phyloP scores from a whole-genome alignment of 352 stramenopile species.

The Globisporangium nunn region DNA sequence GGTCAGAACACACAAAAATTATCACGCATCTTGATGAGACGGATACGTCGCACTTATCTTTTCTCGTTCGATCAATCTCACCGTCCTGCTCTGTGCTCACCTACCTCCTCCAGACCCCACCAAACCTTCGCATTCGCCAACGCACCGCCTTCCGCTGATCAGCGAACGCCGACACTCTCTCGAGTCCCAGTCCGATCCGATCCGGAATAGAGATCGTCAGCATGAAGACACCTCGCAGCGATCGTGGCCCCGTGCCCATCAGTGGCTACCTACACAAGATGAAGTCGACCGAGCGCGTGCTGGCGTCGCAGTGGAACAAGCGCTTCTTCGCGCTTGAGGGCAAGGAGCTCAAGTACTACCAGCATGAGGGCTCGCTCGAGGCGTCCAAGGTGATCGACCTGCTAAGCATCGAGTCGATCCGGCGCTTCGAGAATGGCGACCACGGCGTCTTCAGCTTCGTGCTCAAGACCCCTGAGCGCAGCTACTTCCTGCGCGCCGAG shows the following conservation, averaged over 20 bases:
- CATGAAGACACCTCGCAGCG: slow-evolving; percentile 43
- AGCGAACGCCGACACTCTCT: background rate
- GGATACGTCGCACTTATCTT: too few species aligned
- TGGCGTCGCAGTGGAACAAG: slow-evolving; percentile 78
- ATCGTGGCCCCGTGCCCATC: slow-evolving; percentile 61
- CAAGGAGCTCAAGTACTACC: slow-evolving; percentile 76
- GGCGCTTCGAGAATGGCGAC: slow-evolving; percentile 77
- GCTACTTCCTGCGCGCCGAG: slow-evolving; percentile 75
- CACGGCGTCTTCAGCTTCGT: slow-evolving; percentile 79
- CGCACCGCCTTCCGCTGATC: background rate
- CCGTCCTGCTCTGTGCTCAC: too few species aligned
- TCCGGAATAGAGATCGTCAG: background rate
- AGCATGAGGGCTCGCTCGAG: slow-evolving; percentile 44
- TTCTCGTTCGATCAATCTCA: too few species aligned
- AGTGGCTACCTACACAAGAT: slow-evolving; percentile 84
- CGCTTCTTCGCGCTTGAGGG: slow-evolving; percentile 77
- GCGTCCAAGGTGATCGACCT: slow-evolving; percentile 70
- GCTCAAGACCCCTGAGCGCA: slow-evolving; percentile 65
- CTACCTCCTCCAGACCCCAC: too few species aligned
- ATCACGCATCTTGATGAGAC: too few species aligned
- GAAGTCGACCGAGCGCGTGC: slow-evolving; percentile 59
- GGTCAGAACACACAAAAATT: too few species aligned
- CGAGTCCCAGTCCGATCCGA: too few species aligned
- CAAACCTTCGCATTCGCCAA: background rate
- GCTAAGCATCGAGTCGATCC: slow-evolving; percentile 67